Conservation (phyloP, 805 yeast genomes). For the Candida krabiensis region DNA sequence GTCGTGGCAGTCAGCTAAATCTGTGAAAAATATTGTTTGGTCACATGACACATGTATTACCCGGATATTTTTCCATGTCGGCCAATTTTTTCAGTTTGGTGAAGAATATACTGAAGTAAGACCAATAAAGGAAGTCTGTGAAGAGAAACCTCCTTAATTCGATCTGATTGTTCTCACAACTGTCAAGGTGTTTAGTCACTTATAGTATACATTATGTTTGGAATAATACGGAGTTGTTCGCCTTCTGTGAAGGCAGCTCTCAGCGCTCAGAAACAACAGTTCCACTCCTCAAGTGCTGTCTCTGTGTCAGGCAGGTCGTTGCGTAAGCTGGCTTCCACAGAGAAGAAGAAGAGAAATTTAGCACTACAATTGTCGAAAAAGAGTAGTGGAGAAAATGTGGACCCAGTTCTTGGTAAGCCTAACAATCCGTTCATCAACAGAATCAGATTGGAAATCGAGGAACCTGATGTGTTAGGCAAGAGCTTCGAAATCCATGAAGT, state of each 20-base stretch:
- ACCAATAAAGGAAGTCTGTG: no score
- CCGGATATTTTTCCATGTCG: neutral
- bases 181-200: no score
- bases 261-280: slow-evolving; percentile 2
- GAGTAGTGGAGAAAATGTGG: slow-evolving; percentile 44
- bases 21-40: no score
- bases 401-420: slow-evolving; percentile 81
- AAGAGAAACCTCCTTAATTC: no score
- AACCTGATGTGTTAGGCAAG: slow-evolving; percentile 61
- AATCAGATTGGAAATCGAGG: slow-evolving; percentile 62
- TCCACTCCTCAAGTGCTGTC: slow-evolving; percentile 13
- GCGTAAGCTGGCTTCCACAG: slow-evolving; percentile 13
- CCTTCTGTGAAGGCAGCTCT: neutral
- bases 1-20: no score
- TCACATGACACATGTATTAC: no score
- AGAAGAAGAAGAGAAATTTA: slow-evolving; percentile 18
- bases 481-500: slow-evolving; percentile 64
- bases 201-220: no score
- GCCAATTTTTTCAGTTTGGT: neutral
- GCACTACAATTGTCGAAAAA: slow-evolving; percentile 15
- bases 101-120: no score
- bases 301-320: slow-evolving; percentile 12
- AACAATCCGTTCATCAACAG: slow-evolving; percentile 68
- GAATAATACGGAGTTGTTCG: neutral
- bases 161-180: no score